These are phyloP conservation scores for Geotrichum phurueaensis DNA, from an alignment of 1,139 yeast genomes.

Conservation along the genomic window DNA sequence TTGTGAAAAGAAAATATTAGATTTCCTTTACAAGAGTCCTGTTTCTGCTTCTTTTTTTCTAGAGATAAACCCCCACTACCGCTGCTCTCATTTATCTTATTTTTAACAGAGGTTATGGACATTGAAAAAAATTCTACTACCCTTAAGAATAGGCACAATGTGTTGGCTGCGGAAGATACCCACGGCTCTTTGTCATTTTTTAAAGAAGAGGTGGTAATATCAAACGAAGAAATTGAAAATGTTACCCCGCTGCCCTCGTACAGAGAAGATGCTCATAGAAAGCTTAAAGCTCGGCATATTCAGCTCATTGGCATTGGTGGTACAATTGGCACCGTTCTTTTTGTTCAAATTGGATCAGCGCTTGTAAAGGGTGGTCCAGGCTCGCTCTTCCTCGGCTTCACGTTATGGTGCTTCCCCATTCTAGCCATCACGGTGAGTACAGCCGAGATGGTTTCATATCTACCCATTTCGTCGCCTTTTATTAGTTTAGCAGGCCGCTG, in stretches of 20 bases:
- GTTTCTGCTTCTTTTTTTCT: background rate
- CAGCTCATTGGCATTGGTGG: constrained; percentile 81
- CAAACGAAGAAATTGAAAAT: background rate
- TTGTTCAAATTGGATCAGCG: constrained; percentile 70
- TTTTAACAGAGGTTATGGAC: background rate
- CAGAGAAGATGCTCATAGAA: constrained; percentile 12
- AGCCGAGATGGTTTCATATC: constrained; percentile 78
- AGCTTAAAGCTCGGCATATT: constrained; percentile 39
- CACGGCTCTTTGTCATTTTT: background rate
- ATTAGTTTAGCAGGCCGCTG: constrained; percentile 51
- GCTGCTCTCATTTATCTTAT: too few species aligned
- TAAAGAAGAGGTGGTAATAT: background rate
- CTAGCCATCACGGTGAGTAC: constrained; percentile 63
- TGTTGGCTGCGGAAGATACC: background rate
- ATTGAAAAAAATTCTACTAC: background rate
- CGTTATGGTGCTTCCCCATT: constrained; percentile 55
- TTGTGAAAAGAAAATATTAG: background rate
- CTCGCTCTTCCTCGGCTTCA: constrained; percentile 60
- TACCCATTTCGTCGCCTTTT: constrained; percentile 68
- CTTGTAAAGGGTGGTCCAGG: constrained; percentile 73
- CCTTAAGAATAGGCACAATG: background rate
- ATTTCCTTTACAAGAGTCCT: background rate
- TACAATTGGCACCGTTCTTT: constrained; percentile 73
- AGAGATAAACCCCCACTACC: background rate
- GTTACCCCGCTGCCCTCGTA: background rate